Evolutionary conservation across 345 rosid species (phyloP).

Genomic region (Gossypium rotundifolium): DNA sequence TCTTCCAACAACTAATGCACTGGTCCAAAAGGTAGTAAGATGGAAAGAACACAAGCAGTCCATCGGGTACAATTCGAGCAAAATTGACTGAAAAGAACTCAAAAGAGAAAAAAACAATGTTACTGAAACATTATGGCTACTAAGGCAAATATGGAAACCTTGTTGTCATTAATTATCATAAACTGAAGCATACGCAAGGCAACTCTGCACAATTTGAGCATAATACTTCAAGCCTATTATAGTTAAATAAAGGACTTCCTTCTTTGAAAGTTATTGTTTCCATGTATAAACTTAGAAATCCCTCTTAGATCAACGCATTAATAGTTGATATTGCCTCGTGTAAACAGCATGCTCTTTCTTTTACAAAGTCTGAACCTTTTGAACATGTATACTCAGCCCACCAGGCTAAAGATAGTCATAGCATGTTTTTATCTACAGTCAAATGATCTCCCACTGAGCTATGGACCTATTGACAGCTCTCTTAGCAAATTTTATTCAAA

Average conservation of each 20-base stretch:
- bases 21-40: slow-evolving; percentile 88
- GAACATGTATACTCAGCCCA: not conserved
- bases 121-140: not conserved
- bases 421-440: not conserved
- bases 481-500: not conserved
- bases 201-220: not conserved
- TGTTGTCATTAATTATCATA: not conserved
- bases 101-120: not conserved
- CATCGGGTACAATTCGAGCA: slow-evolving; percentile 91
- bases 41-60: slow-evolving; percentile 88
- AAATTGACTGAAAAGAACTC: slow-evolving; percentile 63
- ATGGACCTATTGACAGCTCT: not conserved
- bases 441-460: slow-evolving; percentile 1
- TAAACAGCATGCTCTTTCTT: not conserved
- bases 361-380: not conserved
- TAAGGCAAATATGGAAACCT: not conserved
- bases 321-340: not conserved
- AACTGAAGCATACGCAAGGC: not conserved
- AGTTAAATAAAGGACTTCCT: not conserved
- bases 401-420: not conserved
- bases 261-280: not conserved
- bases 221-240: not conserved
- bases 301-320: not conserved
- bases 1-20: slow-evolving; percentile 84
- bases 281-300: not conserved